Evolutionary conservation across 2,329 filamentous ascomycete genomes (phyloP).

Genomic region (Penicillium sp.): DNA sequence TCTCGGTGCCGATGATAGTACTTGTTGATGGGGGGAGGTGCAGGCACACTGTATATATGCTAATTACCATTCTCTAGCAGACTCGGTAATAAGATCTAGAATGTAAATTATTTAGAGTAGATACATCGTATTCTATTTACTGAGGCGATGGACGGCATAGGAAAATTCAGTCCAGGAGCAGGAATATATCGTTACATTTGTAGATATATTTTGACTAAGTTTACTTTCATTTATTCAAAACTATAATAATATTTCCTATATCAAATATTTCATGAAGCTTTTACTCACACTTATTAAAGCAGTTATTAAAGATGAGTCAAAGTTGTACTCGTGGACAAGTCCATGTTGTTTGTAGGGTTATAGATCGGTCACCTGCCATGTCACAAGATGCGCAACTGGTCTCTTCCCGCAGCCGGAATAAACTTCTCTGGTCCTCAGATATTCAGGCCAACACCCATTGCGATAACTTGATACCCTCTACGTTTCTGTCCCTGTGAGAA

Average conservation of each 20-base stretch:
- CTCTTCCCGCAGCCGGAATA: conserved; percentile 29
- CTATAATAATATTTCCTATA: not conserved
- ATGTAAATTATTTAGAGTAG: too few species aligned
- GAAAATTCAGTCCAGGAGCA: too few species aligned
- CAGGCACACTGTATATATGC: not conserved
- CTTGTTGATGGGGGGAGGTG: not conserved
- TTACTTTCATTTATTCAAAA: not conserved
- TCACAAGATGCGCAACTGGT: conserved; percentile 20
- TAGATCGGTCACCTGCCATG: conserved; percentile 1
- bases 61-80: too few species aligned
- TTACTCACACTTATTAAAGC: not conserved
- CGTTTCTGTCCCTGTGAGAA: not conserved
- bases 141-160: too few species aligned
- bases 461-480: conserved; percentile 20
- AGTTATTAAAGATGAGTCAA: not conserved
- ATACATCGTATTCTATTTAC: too few species aligned
- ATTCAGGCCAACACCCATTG: conserved; percentile 9
- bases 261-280: too few species aligned
- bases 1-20: not conserved
- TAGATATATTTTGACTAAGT: too few species aligned
- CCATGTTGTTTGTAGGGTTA: not conserved
- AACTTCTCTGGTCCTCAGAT: conserved; percentile 24
- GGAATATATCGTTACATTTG: too few species aligned
- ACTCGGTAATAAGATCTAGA: too few species aligned
- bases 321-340: not conserved